Percentiles rank a stretch among this genome's conserved stretches.
Evolutionary conservation across 2,329 filamentous ascomycete species (phyloP).

Genomic region (Coniella vitis): DNA sequence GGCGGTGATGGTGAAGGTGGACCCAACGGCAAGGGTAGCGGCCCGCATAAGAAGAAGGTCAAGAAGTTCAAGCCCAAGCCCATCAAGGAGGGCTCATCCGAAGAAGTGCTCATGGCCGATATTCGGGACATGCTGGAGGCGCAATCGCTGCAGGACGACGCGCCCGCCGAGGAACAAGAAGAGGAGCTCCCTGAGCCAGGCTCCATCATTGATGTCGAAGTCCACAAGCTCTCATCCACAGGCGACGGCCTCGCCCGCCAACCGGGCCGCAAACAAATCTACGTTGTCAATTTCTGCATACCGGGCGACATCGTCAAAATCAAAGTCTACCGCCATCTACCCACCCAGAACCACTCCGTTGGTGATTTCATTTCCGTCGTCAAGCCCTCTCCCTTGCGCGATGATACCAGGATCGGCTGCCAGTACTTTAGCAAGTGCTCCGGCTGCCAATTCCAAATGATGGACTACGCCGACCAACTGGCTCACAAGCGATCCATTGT

Average conservation of each 20-base stretch:
- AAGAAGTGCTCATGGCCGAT: constrained; percentile 61
- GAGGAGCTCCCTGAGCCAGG: constrained; percentile 54
- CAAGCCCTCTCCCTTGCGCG: constrained; percentile 65
- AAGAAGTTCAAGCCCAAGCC: constrained; percentile 51
- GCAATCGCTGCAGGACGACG: constrained; percentile 28
- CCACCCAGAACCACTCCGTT: constrained; percentile 59
- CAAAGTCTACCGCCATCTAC: constrained; percentile 70
- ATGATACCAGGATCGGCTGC: constrained; percentile 72
- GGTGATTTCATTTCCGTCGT: constrained; percentile 78
- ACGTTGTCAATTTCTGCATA: constrained; percentile 80
- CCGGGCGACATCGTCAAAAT: constrained; percentile 77
- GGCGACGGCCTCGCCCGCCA: constrained; percentile 81
- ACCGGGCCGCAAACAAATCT: constrained; percentile 60
- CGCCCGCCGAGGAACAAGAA: constrained; percentile 18
- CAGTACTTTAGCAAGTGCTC: constrained; percentile 82
- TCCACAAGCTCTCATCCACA: constrained; percentile 78
- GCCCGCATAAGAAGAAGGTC: constrained; percentile 38
- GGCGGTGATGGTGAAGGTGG: too few species aligned
- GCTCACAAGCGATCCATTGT: constrained; percentile 78
- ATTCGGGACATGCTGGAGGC: constrained; percentile 48
- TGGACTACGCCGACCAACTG: constrained; percentile 81
- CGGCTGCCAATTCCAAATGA: constrained; percentile 97
- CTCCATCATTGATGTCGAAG: constrained; percentile 74
- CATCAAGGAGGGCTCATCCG: constrained; percentile 52
- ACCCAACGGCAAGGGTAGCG: constrained; percentile 1